Percentiles rank a stretch among this genome's conserved stretches.
phyloP scores from a whole-genome alignment of 2,329 filamentous ascomycete species.

The Nemania diffusa region DNA sequence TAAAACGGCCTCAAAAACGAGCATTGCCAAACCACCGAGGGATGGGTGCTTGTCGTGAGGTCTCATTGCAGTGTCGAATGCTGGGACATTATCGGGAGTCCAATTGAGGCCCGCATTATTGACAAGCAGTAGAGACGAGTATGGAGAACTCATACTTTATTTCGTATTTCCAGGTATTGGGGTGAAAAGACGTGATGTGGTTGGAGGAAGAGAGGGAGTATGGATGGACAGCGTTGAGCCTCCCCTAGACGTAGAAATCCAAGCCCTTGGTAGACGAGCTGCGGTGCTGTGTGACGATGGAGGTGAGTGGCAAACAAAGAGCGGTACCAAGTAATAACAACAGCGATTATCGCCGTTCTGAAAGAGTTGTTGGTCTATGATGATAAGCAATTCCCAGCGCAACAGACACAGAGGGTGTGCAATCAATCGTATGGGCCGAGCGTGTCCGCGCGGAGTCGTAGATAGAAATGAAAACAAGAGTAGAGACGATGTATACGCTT shows the following conservation, averaged over 20 bases:
- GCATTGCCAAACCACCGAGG: conserved; percentile 75
- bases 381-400: neutral
- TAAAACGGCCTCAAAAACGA: conserved; percentile 83
- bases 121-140: conserved; percentile 60
- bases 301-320: neutral
- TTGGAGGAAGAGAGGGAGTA: neutral
- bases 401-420: neutral
- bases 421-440: neutral
- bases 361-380: neutral
- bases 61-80: conserved; percentile 48
- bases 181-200: neutral
- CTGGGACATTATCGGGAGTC: conserved; percentile 51
- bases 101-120: conserved; percentile 41
- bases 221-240: neutral
- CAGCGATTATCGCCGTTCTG: neutral
- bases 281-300: neutral
- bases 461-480: neutral
- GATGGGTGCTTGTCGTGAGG: conserved; percentile 69
- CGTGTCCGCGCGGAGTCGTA: neutral
- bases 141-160: conserved; percentile 48
- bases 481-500: neutral
- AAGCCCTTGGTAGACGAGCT: neutral
- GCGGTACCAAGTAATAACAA: neutral
- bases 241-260: neutral
- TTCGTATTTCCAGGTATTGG: conserved; percentile 41